Percentiles rank a stretch among this genome's conserved stretches.
Evolutionary conservation across 176 grass and related monocot species (phyloP).

Genomic region (Oryza meridionalis): DNA sequence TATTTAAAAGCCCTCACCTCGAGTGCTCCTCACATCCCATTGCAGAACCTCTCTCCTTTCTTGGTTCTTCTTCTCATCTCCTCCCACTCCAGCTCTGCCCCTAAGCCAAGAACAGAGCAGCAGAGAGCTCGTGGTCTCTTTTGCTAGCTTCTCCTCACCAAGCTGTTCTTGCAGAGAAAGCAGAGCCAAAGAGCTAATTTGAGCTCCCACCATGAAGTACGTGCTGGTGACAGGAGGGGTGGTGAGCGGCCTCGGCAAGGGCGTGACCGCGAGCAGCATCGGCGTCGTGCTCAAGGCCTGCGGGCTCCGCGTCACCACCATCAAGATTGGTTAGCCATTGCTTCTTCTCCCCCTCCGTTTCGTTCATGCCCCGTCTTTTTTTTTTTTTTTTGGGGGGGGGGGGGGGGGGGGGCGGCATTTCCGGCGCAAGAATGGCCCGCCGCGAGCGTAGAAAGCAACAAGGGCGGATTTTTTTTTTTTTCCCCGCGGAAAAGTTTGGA

Average conservation of each 20-base stretch:
- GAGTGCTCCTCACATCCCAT: neutral
- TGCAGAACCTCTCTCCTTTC: neutral
- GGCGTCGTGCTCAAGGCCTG: conserved; percentile 88
- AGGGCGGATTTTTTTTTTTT: neutral
- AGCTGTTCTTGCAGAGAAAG: neutral
- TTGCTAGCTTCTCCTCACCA: neutral
- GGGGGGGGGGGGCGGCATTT: conserved; percentile 18
- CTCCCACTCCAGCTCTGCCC: neutral
- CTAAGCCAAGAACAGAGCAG: conserved; percentile 15
- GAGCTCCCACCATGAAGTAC: conserved; percentile 80
- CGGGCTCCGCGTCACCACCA: conserved; percentile 84
- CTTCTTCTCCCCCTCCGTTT: neutral
- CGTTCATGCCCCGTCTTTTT: neutral
- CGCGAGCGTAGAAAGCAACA: conserved; percentile 14
- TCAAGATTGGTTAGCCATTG: conserved; percentile 90
- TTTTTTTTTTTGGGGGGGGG: neutral
- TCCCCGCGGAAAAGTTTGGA: conserved; percentile 10
- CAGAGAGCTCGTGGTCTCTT: neutral
- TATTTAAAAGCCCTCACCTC: conserved; percentile 43
- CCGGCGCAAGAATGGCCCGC: conserved; percentile 4
- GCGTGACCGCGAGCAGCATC: conserved; percentile 93
- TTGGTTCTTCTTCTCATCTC: neutral
- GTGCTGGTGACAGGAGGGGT: conserved; percentile 93
- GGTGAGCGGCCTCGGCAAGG: conserved; percentile 94
- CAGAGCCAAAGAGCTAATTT: conserved; percentile 9